phyloP scores from a whole-genome alignment of 148 eudicot species.

The Cornus suecica region DNA sequence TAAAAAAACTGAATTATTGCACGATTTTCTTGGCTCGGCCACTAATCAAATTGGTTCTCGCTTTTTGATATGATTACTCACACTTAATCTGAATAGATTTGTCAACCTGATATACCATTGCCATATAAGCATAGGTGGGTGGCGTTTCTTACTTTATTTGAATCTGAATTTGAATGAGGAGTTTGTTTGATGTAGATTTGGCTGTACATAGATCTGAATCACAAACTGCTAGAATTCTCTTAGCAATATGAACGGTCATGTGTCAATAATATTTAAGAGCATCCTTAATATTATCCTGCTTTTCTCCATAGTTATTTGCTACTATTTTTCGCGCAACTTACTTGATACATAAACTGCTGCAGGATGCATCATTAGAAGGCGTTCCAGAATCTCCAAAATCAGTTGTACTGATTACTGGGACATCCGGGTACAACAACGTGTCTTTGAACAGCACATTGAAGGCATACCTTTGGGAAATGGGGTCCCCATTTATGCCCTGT shows the following conservation, averaged over 20 bases:
- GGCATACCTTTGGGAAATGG: conserved; percentile 98
- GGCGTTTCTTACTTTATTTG: neutral
- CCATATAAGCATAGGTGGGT: neutral
- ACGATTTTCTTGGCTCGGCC: no score
- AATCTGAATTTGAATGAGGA: neutral
- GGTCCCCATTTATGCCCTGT: conserved; percentile 94
- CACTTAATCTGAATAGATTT: neutral
- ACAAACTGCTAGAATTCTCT: neutral
- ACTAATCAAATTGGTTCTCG: no score
- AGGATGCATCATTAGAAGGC: conserved; percentile 99
- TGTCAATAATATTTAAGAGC: neutral
- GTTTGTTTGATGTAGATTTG: neutral
- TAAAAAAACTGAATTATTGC: no score
- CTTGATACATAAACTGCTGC: conserved; percentile 19
- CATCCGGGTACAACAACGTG: conserved; percentile 74
- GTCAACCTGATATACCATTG: neutral
- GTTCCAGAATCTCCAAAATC: conserved; percentile 94
- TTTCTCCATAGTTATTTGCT: conserved; percentile 1
- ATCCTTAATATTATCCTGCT: neutral
- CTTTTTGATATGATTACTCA: no score
- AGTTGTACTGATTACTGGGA: conserved; percentile 84
- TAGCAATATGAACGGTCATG: neutral
- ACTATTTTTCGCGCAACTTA: neutral
- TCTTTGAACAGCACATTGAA: conserved; percentile 82
- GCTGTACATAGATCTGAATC: neutral